Conservation (phyloP, 2,329 filamentous ascomycete genomes). For the Ophiostoma sp. region DNA sequence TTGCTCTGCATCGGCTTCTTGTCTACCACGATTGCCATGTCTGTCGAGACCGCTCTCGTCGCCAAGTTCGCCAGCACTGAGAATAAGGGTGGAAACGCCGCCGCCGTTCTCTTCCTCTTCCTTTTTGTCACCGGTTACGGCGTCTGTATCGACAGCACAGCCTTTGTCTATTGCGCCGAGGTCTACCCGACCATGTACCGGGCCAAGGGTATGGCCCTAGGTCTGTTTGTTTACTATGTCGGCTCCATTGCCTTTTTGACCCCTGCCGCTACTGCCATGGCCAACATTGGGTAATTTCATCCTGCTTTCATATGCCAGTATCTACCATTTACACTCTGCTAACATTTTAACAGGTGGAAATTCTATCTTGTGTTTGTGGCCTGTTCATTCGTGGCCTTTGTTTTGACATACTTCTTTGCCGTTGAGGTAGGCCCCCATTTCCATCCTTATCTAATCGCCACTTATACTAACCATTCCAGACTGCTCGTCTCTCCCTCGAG, state of each 20-base stretch:
- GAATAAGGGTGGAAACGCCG: slow-evolving; percentile 23
- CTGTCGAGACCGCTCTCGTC: slow-evolving; percentile 23
- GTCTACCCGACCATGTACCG: slow-evolving; percentile 24
- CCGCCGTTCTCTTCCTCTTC: slow-evolving; percentile 23
- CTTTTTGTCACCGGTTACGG: slow-evolving; percentile 23
- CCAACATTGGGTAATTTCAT: slow-evolving; percentile 17
- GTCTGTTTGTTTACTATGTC: slow-evolving; percentile 24
- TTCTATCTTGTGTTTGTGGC: slow-evolving; percentile 57
- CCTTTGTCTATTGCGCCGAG: slow-evolving; percentile 26
- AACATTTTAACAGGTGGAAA: slow-evolving; percentile 41
- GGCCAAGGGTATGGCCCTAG: slow-evolving; percentile 24
- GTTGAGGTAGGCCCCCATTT: background rate
- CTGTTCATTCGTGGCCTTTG: slow-evolving; percentile 43
- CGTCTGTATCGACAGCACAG: slow-evolving; percentile 19
- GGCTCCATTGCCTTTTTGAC: slow-evolving; percentile 28
- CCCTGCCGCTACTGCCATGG: slow-evolving; percentile 26
- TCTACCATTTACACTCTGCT: background rate
- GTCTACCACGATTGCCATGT: slow-evolving; percentile 21
- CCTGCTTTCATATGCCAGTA: too few relatives aligned
- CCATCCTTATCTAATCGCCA: background rate
- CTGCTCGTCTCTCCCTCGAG: slow-evolving; percentile 46
- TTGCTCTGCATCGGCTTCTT: slow-evolving; percentile 21
- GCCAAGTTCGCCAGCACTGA: slow-evolving; percentile 20
- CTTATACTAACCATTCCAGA: slow-evolving; percentile 30
- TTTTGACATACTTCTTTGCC: slow-evolving; percentile 46